Conservation (phyloP, 2,329 filamentous ascomycete species). For the Stagonosporopsis cucurbitacearum region DNA sequence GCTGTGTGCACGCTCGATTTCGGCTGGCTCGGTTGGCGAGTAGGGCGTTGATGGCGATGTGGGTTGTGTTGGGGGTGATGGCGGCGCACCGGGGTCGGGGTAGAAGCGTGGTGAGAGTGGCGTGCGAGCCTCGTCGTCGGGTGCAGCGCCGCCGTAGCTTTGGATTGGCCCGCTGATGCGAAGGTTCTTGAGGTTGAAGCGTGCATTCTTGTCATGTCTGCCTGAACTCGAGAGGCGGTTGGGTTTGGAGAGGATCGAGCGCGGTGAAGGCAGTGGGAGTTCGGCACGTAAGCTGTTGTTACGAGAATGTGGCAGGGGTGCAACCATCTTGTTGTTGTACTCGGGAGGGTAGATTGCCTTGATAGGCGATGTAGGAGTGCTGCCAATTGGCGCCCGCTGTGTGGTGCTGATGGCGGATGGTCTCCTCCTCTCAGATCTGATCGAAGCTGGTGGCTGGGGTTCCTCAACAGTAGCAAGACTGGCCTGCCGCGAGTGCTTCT, state of each 20-base stretch:
- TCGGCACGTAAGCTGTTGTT: constrained; percentile 18
- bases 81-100: constrained; percentile 59
- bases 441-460: constrained; percentile 14
- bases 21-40: constrained; percentile 46
- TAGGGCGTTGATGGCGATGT: constrained; percentile 42
- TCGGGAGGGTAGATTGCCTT: constrained; percentile 57
- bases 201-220: constrained; percentile 48
- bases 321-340: constrained; percentile 38
- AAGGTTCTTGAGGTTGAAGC: constrained; percentile 60
- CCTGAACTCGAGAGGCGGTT: constrained; percentile 45
- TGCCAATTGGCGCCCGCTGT: constrained; percentile 26
- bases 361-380: constrained; percentile 51
- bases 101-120: constrained; percentile 65
- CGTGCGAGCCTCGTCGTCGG: constrained; percentile 56
- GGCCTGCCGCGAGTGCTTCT: constrained; percentile 48
- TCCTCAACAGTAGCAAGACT: constrained; percentile 31
- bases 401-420: constrained; percentile 43
- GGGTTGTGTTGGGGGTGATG: constrained; percentile 56
- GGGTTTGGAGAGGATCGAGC: constrained; percentile 47
- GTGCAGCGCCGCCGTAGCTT: constrained; percentile 49
- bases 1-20: constrained; percentile 46
- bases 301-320: constrained; percentile 32
- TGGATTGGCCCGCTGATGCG: constrained; percentile 64
- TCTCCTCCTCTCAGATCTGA: constrained; percentile 22
- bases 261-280: constrained; percentile 37